Evolutionary conservation across 2,329 filamentous ascomycete species (phyloP), one percentile per base, ranked within the genome.

Genomic region (Fusarium kyushuense): DNA sequence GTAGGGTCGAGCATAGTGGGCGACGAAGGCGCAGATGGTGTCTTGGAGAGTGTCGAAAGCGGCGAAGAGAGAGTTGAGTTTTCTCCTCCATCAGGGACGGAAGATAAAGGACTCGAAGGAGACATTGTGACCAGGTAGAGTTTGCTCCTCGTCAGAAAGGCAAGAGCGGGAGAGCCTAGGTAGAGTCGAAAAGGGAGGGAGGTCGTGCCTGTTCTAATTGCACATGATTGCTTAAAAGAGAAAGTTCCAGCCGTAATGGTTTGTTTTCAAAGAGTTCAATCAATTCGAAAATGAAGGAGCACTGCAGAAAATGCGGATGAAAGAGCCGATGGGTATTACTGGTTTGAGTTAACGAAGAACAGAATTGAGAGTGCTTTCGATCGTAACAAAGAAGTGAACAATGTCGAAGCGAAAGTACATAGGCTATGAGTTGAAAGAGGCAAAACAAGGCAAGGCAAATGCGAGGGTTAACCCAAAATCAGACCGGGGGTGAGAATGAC

Each of bases 1-100:
- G 80, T 76, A 11, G 78, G 74, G 58, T 83, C 82, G 54, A 77
- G 70, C 21, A 77, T 68, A 38, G 78, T 75, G 42, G 83, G 81
- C n/a, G 83, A 82, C 29, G 81, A 78, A 21, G 84, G 84, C 36
- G 83, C 73, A 13, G 84, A 85, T 2, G 86, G 86, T 23, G 86
- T 86, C 47, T 82, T 80, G 23, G 84, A 85, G 48, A 88, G 79
- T 30, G 82, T 76, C 3, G 86, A 87, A 41, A 88, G 81, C 33
- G 86, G 85, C 33, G 86, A 88, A 4, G 84, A 87, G 27, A 81
- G 81, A 14, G 80, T 76, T 40, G 83, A 78, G 53, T 63, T 45
- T 41, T 77, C 75, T 36, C 77, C 75, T 35, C 77, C 77, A 52
- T 80, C 76, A 55, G 76, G 76, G 35, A 73, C 49, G 36, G 72